These are phyloP conservation scores for Nyssa sinensis DNA, from an alignment of 148 eudicot genomes.

Conservation along the genomic window DNA sequence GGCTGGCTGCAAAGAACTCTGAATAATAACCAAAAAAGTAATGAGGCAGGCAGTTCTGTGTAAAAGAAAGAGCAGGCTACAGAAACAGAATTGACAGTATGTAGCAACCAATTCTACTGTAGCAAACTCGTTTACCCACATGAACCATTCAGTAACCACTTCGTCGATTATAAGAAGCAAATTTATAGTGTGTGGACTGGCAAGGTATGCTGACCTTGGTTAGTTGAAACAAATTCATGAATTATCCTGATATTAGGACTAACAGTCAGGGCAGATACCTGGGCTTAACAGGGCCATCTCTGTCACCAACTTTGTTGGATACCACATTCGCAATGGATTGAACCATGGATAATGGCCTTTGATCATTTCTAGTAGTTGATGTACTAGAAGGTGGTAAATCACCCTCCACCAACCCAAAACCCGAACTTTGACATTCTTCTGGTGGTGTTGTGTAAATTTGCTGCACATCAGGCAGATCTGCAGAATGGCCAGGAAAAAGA, in stretches of 20 bases:
- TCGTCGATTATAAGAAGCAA: neutral
- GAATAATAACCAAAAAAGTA: constrained; percentile 5
- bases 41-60: neutral
- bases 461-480: constrained; percentile 20
- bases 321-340: constrained; percentile 25
- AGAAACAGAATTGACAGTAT: neutral
- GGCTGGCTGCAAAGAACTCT: constrained; percentile 35
- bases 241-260: neutral
- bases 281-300: constrained; percentile 25
- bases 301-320: constrained; percentile 23
- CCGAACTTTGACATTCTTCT: constrained; percentile 37
- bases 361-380: constrained; percentile 22
- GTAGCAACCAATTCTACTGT: neutral
- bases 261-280: constrained; percentile 31
- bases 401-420: constrained; percentile 37
- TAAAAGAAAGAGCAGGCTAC: neutral
- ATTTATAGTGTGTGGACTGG: neutral
- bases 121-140: neutral
- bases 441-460: constrained; percentile 33
- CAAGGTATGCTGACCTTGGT: neutral
- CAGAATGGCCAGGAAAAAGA: constrained; percentile 24
- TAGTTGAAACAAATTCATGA: neutral
- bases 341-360: constrained; percentile 25
- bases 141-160: neutral
- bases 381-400: constrained; percentile 37